A percentile compares a stretch with the other conserved stretches of the same genome.
Conservation (phyloP, 352 stramenopile genomes). For the Phytophthora foliorum region DNA sequence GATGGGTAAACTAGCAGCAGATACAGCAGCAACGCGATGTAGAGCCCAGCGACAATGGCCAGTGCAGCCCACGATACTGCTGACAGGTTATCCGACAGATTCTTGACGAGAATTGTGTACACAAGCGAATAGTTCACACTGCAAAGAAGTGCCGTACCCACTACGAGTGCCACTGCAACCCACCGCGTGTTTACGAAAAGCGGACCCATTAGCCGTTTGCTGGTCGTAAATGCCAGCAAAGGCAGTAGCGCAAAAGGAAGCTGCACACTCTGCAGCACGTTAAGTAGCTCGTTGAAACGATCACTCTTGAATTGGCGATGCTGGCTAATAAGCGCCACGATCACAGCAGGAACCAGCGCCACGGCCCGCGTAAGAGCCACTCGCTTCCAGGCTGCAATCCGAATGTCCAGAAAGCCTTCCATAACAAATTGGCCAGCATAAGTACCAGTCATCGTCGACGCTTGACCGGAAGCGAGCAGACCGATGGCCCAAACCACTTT, state of each 20-base stretch:
- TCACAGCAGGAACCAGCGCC: constrained; percentile 81
- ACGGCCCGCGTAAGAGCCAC: constrained; percentile 89
- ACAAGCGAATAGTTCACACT: constrained; percentile 74
- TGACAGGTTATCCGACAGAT: constrained; percentile 45
- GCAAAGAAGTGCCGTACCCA: constrained; percentile 60
- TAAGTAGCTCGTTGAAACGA: constrained; percentile 84
- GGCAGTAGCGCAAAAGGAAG: constrained; percentile 90
- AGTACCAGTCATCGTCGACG: constrained; percentile 93
- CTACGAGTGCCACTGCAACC: constrained; percentile 46
- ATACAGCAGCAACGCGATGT: constrained; percentile 61
- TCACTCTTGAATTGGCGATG: constrained; percentile 63
- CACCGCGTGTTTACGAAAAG: constrained; percentile 51
- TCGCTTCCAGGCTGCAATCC: constrained; percentile 83
- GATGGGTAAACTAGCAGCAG: constrained; percentile 66
- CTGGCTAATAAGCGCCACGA: constrained; percentile 74
- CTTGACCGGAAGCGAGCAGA: constrained; percentile 92
- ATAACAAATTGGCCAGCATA: constrained; percentile 96
- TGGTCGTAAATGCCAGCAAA: constrained; percentile 79
- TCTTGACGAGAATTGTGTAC: constrained; percentile 57
- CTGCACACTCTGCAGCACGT: constrained; percentile 90
- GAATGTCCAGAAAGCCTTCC: constrained; percentile 92
- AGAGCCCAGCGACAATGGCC: constrained; percentile 33
- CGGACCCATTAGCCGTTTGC: constrained; percentile 68
- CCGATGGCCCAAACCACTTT: constrained; percentile 91
- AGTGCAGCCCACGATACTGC: constrained; percentile 23